Conservation (phyloP, 2,329 filamentous ascomycete species). For the Ustulina deusta region DNA sequence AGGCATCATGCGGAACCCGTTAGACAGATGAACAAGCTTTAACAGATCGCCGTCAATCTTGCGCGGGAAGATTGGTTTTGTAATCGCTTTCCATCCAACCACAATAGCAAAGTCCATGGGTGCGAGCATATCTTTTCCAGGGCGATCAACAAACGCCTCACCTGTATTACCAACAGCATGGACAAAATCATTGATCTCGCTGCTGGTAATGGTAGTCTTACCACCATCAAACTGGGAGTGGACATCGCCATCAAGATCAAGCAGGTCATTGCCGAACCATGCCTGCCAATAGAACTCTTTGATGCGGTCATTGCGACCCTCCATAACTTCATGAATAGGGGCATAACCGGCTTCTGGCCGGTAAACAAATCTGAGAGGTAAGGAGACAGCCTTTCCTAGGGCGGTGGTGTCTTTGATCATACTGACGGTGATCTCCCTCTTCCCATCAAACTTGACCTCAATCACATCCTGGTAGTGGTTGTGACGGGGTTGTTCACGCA, state of each 20-base stretch:
- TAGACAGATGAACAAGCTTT: conserved; percentile 96
- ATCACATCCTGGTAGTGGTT: conserved; percentile 91
- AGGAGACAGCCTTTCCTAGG: conserved; percentile 81
- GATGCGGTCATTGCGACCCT: conserved; percentile 94
- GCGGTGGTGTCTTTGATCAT: conserved; percentile 95
- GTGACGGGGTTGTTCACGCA: conserved; percentile 87
- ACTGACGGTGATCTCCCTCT: conserved; percentile 86
- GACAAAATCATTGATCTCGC: conserved; percentile 98
- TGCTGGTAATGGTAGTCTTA: conserved; percentile 84
- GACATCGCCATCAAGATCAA: conserved; percentile 86
- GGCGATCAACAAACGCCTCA: conserved; percentile 95
- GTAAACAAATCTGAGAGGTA: conserved; percentile 91
- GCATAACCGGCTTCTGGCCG: conserved; percentile 96
- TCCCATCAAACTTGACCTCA: conserved; percentile 79
- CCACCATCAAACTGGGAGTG: conserved; percentile 93
- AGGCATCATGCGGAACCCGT: conserved; percentile 97
- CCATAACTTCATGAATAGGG: conserved; percentile 97
- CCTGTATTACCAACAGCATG: conserved; percentile 98
- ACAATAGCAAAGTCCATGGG: conserved; percentile 99
- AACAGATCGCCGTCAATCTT: conserved; percentile 95
- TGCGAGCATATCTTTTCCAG: conserved; percentile 91
- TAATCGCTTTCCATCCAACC: conserved; percentile 99
- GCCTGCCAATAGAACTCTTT: conserved; percentile 99
- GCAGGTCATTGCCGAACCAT: conserved; percentile 90
- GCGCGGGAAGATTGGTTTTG: conserved; percentile 97